Evolutionary conservation across 176 grass and related monocot species (phyloP), one percentile per base, ranked within the genome.

Genomic region (Carex scoparia): DNA sequence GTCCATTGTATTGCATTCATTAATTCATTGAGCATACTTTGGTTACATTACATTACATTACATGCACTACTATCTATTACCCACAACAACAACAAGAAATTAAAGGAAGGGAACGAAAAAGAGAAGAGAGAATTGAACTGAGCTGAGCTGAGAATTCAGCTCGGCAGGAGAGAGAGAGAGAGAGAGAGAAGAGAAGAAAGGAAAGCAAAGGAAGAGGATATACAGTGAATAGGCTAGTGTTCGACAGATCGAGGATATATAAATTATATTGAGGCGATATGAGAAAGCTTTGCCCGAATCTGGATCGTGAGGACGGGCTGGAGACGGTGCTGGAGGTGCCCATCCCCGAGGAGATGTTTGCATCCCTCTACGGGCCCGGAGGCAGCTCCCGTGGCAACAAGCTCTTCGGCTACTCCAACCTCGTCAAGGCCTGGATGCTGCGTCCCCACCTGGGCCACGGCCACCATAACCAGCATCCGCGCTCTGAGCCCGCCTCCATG

Each of bases 321-420:
- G 96, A 99, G 85, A 99, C 96, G 63, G 96, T 99, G 51, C 93
- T 99, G 30, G 96, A 99, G 85, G 96, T 99, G 83, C 96, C 96
- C 7, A 91, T 99, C 40, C 96, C 96, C 0, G 93, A 99, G 91
- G 96, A 99, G 90, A 94, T 94, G 96, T 94, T 99, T 88, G 81
- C 93, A 12, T 82, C 84, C 63, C 88, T 78, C 68, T 70, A 37
- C 14, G 7, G 84, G 16, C 78, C 61, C 0, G 62, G 69, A 75
- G 85, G 87, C 61, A 69, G 90, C 37, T 85, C 81, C 10, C 84
- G 83, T 8, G 56, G 63, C 3, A 80, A 85, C n/a, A 63, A 48
- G 74, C 91, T 19, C 86, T 92, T 91, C 57, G 77, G 88, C 31
- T 99, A 88, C 90, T 89, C 90, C 70, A 82, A 92, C 91, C 19